Base-by-base conservation (phyloP, 768 basidiomycete species). In the Lactarius akahatsu region DNA sequence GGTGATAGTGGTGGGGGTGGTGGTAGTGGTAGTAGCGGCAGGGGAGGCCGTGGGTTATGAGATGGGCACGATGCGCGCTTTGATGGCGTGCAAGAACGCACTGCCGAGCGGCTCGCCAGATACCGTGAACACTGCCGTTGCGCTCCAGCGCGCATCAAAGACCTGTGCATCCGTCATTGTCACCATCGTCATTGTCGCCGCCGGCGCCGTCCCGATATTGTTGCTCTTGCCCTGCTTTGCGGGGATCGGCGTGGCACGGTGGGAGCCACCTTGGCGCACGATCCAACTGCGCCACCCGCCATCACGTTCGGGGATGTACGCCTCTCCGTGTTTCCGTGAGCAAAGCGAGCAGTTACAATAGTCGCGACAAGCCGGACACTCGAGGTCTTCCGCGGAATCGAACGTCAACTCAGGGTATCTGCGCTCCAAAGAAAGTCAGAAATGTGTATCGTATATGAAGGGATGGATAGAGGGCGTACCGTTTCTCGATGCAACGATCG, bases 261-360 rank as follows among this genome's bases (percentile, higher is more conserved):
- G 4, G 4, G 47, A 23, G 47, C n/a, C n/a, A 11, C n/a, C 11
- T 23, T 50, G 47, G 5, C 15, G 59, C 57, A n/a, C 40, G 20
- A 61, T 1, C 66, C 62, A 67, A 34, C 36, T 55, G 6, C 66
- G 59, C 63, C 50, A 63, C 10, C 73, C 73, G 3, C 68, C 73
- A 1, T 69, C 70, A 50, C 74, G 69, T 69, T 74, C 73, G 9
- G 78, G 74, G 10, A 83, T 63, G 64, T 83, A 85, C 13, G 72
- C 68, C 59, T 83, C 85, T 83, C 85, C 83, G 6, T 85, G 78
- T 64, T 69, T 77, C 30, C 72, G 0, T 8, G 82, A 80, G n/a
- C n/a, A n/a, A n/a, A n/a, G n/a, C n/a, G n/a, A n/a, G 71, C 85
- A 86, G 57, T 81, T 83, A 73, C 85, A 87, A 11, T 68, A 79